Evolutionary conservation across 1,139 yeast genomes (phyloP).

Genomic region (Meyerozyma carpophila): DNA sequence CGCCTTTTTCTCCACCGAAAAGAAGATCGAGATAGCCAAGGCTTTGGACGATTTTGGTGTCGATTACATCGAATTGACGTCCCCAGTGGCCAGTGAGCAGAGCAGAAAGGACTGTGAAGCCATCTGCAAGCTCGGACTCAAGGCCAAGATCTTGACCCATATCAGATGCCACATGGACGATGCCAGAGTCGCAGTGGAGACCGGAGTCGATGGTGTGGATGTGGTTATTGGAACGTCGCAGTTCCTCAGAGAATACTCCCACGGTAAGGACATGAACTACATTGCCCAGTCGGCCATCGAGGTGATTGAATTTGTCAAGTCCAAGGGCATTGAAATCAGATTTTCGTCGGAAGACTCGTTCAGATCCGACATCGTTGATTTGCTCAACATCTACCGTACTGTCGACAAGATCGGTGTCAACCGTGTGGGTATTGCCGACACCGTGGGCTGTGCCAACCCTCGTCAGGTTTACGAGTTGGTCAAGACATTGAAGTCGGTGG

Average conservation of each 20-base stretch:
- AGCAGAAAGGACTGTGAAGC: slow-evolving; percentile 54
- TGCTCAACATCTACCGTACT: slow-evolving; percentile 50
- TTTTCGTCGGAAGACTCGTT: slow-evolving; percentile 55
- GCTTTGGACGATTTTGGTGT: slow-evolving; percentile 58
- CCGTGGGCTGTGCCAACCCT: slow-evolving; percentile 59
- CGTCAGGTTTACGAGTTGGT: slow-evolving; percentile 57
- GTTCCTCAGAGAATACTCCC: slow-evolving; percentile 47
- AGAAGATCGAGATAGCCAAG: slow-evolving; percentile 50
- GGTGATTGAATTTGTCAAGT: slow-evolving; percentile 53
- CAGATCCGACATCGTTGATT: slow-evolving; percentile 53
- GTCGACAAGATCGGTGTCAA: slow-evolving; percentile 57
- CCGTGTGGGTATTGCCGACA: slow-evolving; percentile 58
- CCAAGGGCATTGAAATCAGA: slow-evolving; percentile 53
- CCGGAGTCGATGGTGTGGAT: slow-evolving; percentile 59
- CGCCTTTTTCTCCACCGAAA: slow-evolving; percentile 50
- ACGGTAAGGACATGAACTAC: slow-evolving; percentile 52
- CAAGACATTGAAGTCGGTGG: slow-evolving; percentile 52
- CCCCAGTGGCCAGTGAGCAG: slow-evolving; percentile 56
- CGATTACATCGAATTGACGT: slow-evolving; percentile 53
- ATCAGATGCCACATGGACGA: slow-evolving; percentile 59
- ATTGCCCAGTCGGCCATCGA: slow-evolving; percentile 49
- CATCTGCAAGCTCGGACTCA: slow-evolving; percentile 50
- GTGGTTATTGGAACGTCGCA: slow-evolving; percentile 56
- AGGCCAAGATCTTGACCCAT: slow-evolving; percentile 52
- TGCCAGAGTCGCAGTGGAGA: slow-evolving; percentile 53